phyloP scores from a whole-genome alignment of 225 moss, liverwort and hornwort species.

The Climacium dendroides region DNA sequence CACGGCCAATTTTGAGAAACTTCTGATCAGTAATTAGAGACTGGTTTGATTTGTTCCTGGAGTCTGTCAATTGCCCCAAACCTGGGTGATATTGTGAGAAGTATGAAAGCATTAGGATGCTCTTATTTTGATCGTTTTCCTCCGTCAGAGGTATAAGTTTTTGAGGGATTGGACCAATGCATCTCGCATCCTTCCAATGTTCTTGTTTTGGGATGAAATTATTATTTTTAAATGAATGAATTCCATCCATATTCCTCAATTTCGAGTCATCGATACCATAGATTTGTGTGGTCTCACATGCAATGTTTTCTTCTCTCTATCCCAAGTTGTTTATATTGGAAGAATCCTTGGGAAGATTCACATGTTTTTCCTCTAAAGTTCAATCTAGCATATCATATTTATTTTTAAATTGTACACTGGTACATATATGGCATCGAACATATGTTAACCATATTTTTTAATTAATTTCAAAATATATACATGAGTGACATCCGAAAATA shows the following conservation, averaged over 20 bases:
- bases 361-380: background rate
- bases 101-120: background rate
- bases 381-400: too few relatives aligned
- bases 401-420: background rate
- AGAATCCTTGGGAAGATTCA: background rate
- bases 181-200: background rate
- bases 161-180: background rate
- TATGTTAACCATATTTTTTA: too few relatives aligned
- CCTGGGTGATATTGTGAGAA: background rate
- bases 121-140: background rate
- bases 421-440: background rate
- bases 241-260: background rate
- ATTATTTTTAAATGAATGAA: background rate
- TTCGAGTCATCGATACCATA: background rate
- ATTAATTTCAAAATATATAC: too few relatives aligned
- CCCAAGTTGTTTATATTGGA: background rate
- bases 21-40: conserved; percentile 11
- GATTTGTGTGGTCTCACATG: background rate
- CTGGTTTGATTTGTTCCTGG: background rate
- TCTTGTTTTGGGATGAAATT: background rate
- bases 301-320: background rate
- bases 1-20: conserved; percentile 47
- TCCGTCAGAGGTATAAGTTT: background rate
- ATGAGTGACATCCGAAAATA: too few relatives aligned
- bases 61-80: background rate